Evolutionary conservation across 495 filamentous ascomycete genomes (phyloP).

Genomic region (Sphaerosporella brunnea): DNA sequence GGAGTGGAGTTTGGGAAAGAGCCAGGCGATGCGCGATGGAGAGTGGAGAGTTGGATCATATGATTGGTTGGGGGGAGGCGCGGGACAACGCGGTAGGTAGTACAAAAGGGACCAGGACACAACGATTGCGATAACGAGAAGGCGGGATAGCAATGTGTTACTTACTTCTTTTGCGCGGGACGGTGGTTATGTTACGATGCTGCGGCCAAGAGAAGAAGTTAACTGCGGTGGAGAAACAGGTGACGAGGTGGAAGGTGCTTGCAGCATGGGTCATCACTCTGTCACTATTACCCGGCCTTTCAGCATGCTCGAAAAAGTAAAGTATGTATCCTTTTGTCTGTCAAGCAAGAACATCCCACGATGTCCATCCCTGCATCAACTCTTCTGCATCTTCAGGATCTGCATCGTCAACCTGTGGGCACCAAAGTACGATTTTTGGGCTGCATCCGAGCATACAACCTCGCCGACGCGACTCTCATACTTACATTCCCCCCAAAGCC

Average conservation of each 20-base stretch:
- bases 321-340: not conserved
- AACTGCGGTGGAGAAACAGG: no score
- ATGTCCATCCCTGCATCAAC: constrained; percentile 10
- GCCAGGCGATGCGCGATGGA: not conserved
- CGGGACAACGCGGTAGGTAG: no score
- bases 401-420: constrained; percentile 37
- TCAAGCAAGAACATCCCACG: no score
- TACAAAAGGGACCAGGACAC: no score
- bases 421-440: constrained; percentile 80
- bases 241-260: no score
- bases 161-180: no score
- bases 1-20: not conserved
- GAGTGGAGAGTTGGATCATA: not conserved
- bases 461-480: constrained; percentile 38
- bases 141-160: no score
- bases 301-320: not conserved
- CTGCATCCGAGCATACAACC: constrained; percentile 44
- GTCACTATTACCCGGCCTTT: not conserved
- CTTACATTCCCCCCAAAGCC: constrained; percentile 42
- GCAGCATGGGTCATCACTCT: no score
- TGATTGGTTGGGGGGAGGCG: constrained; percentile 8
- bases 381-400: constrained; percentile 40
- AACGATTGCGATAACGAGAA: no score
- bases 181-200: no score
- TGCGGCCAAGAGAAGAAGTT: no score